Evolutionary conservation across 306 rosid genomes (phyloP), one percentile per base, ranked within the genome.

Genomic region (Lathyrus oleraceus): DNA sequence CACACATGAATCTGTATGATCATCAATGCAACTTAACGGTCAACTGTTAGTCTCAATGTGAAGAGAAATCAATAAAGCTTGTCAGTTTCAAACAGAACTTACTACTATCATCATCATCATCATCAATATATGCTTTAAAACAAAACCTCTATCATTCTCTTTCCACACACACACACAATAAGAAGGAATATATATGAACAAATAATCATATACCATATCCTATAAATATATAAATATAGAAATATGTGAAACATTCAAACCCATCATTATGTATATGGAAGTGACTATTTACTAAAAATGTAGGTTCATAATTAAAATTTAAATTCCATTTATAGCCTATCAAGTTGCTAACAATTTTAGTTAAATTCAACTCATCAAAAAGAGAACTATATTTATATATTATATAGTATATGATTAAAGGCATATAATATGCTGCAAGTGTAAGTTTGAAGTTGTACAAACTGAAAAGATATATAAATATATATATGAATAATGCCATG

Each of bases 1-100:
- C 53, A 67, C 16, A 64, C 44, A 77, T 51, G 66, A 69, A 61
- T 66, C 79, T 45, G 56, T 11, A 54, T 19, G 27, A 61, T 65
- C 40, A 74, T 47, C 73, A 65, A 71, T 79, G 70, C 63, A 66
- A 74, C 21, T 78, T 78, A 68, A 77, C 70, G 21, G 77, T 59
- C 38, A 81, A 70, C 84, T 39, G 70, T 82, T 45, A 25, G 61
- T 63, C 36, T 61, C 40, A 44, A 44, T 61, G 9, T 40, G 35
- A 32, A 65, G 59, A 65, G 66, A 73, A 75, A 51, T 19, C 27
- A 51, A 51, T 30, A 76, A 81, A 67, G 64, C 54, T 74, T 61
- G 77, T 79, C 77, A 70, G 78, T 64, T 70, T 69, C 79, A 79
- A 84, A 72, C 44, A 65, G 39, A 70, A 74, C 47, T 39, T 32